Base-by-base conservation (phyloP, 1,284 basidiomycete species). In the Cutaneotrichosporon mucoides region DNA sequence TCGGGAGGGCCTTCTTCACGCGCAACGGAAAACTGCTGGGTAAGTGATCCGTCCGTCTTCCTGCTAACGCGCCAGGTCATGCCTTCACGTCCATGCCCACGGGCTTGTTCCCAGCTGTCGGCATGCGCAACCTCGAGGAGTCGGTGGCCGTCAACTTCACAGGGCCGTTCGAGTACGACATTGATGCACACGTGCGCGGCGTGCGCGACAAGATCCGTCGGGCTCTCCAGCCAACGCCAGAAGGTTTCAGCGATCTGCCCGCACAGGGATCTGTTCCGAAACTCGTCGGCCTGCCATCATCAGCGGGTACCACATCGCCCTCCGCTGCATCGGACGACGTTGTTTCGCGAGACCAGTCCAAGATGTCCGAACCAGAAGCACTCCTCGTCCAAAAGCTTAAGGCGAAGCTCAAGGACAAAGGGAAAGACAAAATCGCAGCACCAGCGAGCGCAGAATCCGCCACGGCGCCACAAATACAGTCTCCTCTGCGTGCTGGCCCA, bases 11-110 rank as follows among this genome's bases (percentile, higher is more conserved):
- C 0, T 96, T 97, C 78, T 95, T 88, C 73, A 96, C 93, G 24
- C 92, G 89, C 79, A 95, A 95, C 65, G 90, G 90, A 12, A 77
- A 80, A 41, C 82, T 89, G 62, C 80, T 94, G 52, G 89, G 92
- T 88, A 76, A 56, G 80, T 69, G 9, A 47, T 60, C 44, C 40
- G 43, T n/a, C 33, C 11, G 15, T 16, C 4, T 36, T 24, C 36
- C n/a, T 37, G 7, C 51, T 47, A 13, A 35, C 9, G n/a, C 5
- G 9, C 58, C 54, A 68, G 89, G 86, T 35, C 78, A 82, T 61
- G 85, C 86, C 4, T 92, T 91, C 71, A 84, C 86, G 38, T 84
- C 86, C 61, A 82, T 92, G 40, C 59, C 67, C 10, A 60, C 82
- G 81, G 75, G 85, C 16, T 71, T 95, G 34, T 91, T 87, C 72